Base-by-base conservation (phyloP, 768 basidiomycete species). In the Epithele typhae region DNA sequence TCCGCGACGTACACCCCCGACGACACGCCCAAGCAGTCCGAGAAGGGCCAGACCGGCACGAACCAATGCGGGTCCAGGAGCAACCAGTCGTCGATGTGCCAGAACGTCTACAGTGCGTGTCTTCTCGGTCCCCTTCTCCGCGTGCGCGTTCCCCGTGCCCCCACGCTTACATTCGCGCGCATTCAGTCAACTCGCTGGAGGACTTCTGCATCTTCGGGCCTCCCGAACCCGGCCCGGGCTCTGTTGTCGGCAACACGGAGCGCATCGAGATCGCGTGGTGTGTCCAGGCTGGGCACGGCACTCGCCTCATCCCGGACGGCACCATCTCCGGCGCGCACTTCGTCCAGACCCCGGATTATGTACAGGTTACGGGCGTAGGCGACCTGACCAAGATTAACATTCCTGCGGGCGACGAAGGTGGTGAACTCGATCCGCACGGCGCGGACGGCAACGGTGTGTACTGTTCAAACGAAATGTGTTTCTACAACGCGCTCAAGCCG, bases 371-470 rank as follows among this genome's bases (percentile, higher is more conserved):
- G 30, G 90, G 84, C 35, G 65, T 74, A 41, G 85, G 84, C 6
- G 74, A 89, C 60, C 59, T 87, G 49, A 84, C 81, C 7, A 67
- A 71, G 46, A 62, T 91, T 46, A 85, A 87, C 61, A 70, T 87
- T 25, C 79, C 80, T 5, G 57, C 60, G 1, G 75, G 76, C 5
- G 86, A 87, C 45, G 68, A 49, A 37, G 81, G 77, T 17, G 84
- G 82, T 40, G 76, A 87, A 69, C 68, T 87, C 18, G 84, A 87
- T 60, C 84, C 84, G 4, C 83, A 86, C 58, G 84, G 83, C 35
- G 74, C 76, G 37, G 75, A 77, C 52, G 76, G 77, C 15, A 74
- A 76, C 55, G 77, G 75, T 72, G 57, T 43, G 62, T 40, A 5
- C 12, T n/a, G n/a, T n/a, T n/a, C n/a, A n/a, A n/a, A n/a, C n/a